These are phyloP conservation scores for Talaromyces adpressus DNA, from an alignment of 495 filamentous ascomycete genomes.

Conservation along the genomic window DNA sequence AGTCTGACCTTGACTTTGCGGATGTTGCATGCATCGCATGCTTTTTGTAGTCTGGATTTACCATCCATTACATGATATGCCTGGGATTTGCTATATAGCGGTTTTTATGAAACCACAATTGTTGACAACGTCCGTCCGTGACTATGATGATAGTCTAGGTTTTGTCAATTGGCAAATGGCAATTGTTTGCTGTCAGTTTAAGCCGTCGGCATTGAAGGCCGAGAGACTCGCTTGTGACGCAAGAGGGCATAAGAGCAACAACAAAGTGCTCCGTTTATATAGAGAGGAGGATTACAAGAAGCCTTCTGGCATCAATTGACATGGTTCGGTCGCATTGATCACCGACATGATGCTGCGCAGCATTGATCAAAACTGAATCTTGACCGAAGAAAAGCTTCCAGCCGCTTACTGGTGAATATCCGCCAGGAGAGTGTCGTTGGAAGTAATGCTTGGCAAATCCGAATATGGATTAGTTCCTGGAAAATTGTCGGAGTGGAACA, in stretches of 20 bases:
- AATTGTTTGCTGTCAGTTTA: not conserved
- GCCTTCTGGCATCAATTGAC: not conserved
- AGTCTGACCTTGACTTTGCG: conserved; percentile 74
- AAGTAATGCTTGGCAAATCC: no score
- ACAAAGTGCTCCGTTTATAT: not conserved
- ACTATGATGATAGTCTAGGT: no score
- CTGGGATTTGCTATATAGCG: not conserved
- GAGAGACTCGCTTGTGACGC: conserved; percentile 3
- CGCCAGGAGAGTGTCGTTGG: no score
- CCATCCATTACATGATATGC: conserved; percentile 26
- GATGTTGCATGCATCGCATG: conserved; percentile 78
- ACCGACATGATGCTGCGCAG: not conserved
- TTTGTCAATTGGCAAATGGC: not conserved
- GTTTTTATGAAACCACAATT: no score
- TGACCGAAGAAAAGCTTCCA: not conserved
- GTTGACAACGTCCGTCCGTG: no score
- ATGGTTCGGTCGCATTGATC: not conserved
- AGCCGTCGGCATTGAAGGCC: conserved; percentile 3
- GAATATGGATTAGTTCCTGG: no score
- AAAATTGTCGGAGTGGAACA: no score
- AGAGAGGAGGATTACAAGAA: not conserved
- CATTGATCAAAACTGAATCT: not conserved
- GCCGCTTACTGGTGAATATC: not conserved
- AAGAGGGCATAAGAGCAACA: not conserved
- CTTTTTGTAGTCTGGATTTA: conserved; percentile 58